Evolutionary conservation across 2,329 filamentous ascomycete genomes (phyloP), one percentile per base, ranked within the genome.

Genomic region (Fusarium pininemorale): DNA sequence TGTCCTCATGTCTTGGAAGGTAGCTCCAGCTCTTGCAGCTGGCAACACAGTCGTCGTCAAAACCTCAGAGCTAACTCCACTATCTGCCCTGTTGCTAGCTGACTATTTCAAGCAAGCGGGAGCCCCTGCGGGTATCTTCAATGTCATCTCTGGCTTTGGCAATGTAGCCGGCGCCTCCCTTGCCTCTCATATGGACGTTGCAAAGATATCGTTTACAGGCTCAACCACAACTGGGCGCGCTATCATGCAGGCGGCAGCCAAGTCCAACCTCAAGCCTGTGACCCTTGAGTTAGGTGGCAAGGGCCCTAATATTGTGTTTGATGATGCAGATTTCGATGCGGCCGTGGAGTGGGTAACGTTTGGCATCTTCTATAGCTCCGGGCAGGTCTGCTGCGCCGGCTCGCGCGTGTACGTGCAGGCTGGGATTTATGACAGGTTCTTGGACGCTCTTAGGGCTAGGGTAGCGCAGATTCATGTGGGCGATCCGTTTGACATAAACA

Each of bases 51-150:
- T 32, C 5, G 47, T 50, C 3, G 47, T 32, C 47, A 50, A 50
- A 4, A 50, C 47, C 0, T 50, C 47, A 32, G 47, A 50, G 10
- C 15, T 50, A 10, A 50, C 47, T 0, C 47, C 28, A 7, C 11
- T 50, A 7, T 50, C 47, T 10, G 22, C 28, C 2, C 20, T 50
- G 0, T 5, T 50, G 0, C 22, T 50, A 18, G 47, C 47, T 50
- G 15, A 50, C 2, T 16, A 7, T 5, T 50, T 50, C 3, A 50
- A n/a, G 15, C 22, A n/a, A 50, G 47, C 28, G 3, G 28, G 47
- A 13, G 22, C 28, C 2, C 28, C 28, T 10, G 22, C 15, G 0
- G 47, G 47, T 50, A 7, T 32, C 22, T 18, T 50, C 15, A 50
- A 50, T 6, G 11, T 50, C 3, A 0, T 50, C 10, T 50, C 47